phyloP scores from a whole-genome alignment of 1,284 basidiomycete genomes.

The Pulchroboletus neoregius region DNA sequence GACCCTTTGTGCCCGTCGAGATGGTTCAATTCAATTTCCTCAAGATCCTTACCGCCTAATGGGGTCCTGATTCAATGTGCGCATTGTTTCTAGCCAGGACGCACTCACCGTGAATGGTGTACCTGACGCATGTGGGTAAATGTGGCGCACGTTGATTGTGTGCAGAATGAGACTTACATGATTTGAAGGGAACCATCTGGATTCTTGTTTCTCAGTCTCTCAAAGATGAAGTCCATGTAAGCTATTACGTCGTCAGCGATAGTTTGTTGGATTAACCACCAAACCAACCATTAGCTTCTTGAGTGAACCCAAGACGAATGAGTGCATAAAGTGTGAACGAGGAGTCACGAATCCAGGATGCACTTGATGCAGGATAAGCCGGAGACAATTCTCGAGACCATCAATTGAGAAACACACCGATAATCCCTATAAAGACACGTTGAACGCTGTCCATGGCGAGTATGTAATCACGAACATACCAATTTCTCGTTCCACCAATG shows the following conservation, averaged over 20 bases:
- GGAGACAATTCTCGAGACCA: neutral
- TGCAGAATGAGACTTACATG: conserved; percentile 48
- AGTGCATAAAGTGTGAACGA: conserved; percentile 91
- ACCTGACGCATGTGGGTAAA: conserved; percentile 36
- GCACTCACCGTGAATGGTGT: conserved; percentile 71
- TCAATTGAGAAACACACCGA: conserved; percentile 38
- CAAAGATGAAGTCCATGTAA: conserved; percentile 88
- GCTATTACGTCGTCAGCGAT: conserved; percentile 40
- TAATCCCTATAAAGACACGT: conserved; percentile 54
- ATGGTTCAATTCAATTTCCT: conserved; percentile 80
- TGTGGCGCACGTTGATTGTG: neutral
- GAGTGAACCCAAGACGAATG: conserved; percentile 85
- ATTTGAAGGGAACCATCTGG: conserved; percentile 87
- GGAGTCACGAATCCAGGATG: conserved; percentile 87
- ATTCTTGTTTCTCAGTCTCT: conserved; percentile 76
- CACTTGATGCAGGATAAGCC: conserved; percentile 36
- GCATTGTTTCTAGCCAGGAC: neutral
- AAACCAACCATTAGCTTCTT: conserved; percentile 73
- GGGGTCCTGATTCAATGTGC: neutral
- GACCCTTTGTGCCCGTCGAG: conserved; percentile 85
- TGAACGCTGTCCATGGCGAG: neutral
- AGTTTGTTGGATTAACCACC: neutral
- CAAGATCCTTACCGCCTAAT: conserved; percentile 76
- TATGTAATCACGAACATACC: conserved; percentile 40
- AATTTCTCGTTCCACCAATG: conserved; percentile 84